A percentile compares a stretch with the other conserved stretches of the same genome.
These are phyloP conservation scores for Paramecium caudatum DNA, from an alignment of 73 alveolate genomes.

Conservation along the genomic window DNA sequence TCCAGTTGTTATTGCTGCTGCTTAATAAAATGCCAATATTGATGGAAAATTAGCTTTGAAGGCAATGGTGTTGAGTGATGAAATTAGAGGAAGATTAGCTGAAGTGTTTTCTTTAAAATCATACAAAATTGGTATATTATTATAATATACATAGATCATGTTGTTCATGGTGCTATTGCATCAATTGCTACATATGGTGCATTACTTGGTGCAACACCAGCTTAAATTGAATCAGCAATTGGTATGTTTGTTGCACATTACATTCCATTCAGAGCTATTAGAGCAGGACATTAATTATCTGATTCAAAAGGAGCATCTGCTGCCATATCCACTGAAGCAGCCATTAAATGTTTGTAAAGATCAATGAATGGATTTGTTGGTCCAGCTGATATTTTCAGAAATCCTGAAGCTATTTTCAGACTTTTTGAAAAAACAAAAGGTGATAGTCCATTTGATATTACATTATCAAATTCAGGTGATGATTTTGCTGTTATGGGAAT, in stretches of 20 bases:
- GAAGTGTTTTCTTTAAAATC: slow-evolving; percentile 90
- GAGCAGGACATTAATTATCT: slow-evolving; percentile 91
- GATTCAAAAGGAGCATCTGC: slow-evolving; percentile 88
- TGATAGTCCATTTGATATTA: slow-evolving; percentile 87
- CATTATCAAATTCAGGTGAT: slow-evolving; percentile 80
- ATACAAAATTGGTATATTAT: slow-evolving; percentile 78
- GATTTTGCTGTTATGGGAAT: slow-evolving; percentile 94
- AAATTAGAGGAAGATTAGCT: slow-evolving; percentile 97
- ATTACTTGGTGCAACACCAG: slow-evolving; percentile 88
- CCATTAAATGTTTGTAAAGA: slow-evolving; percentile 80
- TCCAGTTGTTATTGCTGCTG: slow-evolving; percentile 97
- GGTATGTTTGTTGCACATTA: slow-evolving; percentile 95
- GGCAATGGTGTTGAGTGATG: slow-evolving; percentile 95
- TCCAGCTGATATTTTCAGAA: slow-evolving; percentile 96
- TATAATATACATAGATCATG: slow-evolving; percentile 91
- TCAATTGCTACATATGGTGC: slow-evolving; percentile 91
- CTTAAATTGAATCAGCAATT: slow-evolving; percentile 92
- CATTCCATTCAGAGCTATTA: slow-evolving; percentile 97
- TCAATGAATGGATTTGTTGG: slow-evolving; percentile 96
- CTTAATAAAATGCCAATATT: slow-evolving; percentile 79
- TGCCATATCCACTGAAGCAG: slow-evolving; percentile 93
- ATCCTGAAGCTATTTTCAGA: slow-evolving; percentile 94
- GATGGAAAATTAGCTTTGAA: slow-evolving; percentile 84
- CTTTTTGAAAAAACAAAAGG: slow-evolving; percentile 71
- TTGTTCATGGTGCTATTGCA: slow-evolving; percentile 96